phyloP scores from a whole-genome alignment of 73 alveolate genomes.

The Paramecium sexaurelia region DNA sequence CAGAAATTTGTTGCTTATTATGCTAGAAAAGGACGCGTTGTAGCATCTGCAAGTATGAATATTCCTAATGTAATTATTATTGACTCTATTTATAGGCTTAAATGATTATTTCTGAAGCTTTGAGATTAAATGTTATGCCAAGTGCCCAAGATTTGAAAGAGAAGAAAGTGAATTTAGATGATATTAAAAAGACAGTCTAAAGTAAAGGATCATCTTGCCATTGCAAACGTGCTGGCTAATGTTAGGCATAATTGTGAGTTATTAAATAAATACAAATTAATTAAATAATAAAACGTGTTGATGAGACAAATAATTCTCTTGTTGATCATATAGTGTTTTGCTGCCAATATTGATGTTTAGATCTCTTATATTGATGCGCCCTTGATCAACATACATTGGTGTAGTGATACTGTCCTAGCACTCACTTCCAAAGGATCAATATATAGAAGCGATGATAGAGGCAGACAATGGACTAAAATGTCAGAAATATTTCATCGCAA shows the following conservation, averaged over 20 bases:
- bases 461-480: conserved; percentile 79
- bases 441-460: conserved; percentile 82
- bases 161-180: background rate
- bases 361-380: conserved; percentile 63
- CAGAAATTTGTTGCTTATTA: conserved; percentile 66
- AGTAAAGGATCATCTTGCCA: background rate
- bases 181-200: background rate
- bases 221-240: background rate
- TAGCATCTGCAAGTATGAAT: conserved; percentile 64
- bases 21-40: conserved; percentile 51
- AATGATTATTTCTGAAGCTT: conserved; percentile 31
- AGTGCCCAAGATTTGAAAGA: background rate
- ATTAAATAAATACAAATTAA: background rate
- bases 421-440: conserved; percentile 77
- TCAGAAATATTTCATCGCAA: conserved; percentile 36
- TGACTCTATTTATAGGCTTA: background rate
- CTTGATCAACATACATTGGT: conserved; percentile 74
- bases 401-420: conserved; percentile 80
- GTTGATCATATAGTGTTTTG: background rate
- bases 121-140: conserved; percentile 6
- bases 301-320: background rate
- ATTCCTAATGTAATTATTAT: conserved; percentile 18
- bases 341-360: background rate
- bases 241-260: background rate
- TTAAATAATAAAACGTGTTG: conserved; percentile 18